Base-by-base conservation (phyloP, 768 basidiomycete species). In the Chiua virens region DNA sequence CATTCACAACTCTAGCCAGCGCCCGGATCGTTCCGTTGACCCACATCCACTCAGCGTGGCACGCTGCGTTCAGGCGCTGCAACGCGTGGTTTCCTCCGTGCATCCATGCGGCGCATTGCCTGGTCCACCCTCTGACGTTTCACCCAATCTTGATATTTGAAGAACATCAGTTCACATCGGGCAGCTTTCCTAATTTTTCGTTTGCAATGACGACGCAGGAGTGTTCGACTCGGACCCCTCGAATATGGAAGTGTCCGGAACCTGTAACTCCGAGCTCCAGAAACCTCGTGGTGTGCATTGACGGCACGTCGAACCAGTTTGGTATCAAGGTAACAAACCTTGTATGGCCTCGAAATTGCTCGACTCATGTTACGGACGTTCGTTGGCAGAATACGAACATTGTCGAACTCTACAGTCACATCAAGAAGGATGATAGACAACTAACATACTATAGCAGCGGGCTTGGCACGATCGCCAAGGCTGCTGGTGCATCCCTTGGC, bases 391-490 rank as follows among this genome's bases (percentile, higher is more conserved):
- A 75, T 45, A 73, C 75, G 4, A 73, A 75, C 49, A 71, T 76
- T 34, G 52, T 76, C 46, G 74, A 75, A 41, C 59, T 75, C 11
- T 73, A 73, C 45, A 66, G 61, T 46, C 64, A 61, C n/a, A 57
- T 75, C 25, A 56, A 56, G n/a, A 75, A 75, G 54, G 52, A 54
- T 39, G 57, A 64, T 3, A 46, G 47, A 1, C 75, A 75, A 39
- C 61, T 71, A 28, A 71, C 73, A 5, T 75, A 74, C 45, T 75
- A 75, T 53, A 69, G 68, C 46, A 75, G 74, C 40, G 74, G 74
- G 8, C 69, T 75, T 17, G 74, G 74, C 4, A 57, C 75, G 4
- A 66, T 65, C 47, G 69, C 67, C 17, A 64, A 59, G 40, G 60
- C 64, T 6, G 45, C 49, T 5, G 50, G 54, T 5, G 47, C 46